Conservation (phyloP, 139 green algal genomes). For the Chlamydomonas sphaeroides region DNA sequence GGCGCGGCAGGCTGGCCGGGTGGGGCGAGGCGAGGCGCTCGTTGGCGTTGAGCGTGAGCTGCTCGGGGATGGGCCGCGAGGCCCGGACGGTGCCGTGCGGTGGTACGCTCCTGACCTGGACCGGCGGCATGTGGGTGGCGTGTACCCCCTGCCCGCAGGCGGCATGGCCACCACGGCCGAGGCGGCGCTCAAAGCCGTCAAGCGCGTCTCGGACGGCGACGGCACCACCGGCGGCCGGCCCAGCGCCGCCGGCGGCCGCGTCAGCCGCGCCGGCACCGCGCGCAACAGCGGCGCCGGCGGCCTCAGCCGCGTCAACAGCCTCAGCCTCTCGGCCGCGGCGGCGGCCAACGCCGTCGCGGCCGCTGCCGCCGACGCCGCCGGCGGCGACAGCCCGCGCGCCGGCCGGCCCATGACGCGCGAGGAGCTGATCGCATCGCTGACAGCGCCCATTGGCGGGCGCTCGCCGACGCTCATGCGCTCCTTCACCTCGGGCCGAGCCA, state of each 20-base stretch:
- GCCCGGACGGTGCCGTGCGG: no score
- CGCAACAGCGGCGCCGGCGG: slow-evolving; percentile 29
- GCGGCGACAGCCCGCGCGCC: neutral
- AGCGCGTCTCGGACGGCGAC: slow-evolving; percentile 32
- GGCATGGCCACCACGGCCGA: slow-evolving; percentile 18
- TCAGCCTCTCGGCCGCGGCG: neutral
- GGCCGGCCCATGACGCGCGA: slow-evolving; percentile 13
- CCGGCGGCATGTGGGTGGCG: no score
- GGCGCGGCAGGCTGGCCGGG: no score
- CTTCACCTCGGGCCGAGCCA: slow-evolving; percentile 26
- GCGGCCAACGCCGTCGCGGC: neutral
- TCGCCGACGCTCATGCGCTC: neutral
- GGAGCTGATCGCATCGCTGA: slow-evolving; percentile 20
- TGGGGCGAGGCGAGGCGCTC: no score
- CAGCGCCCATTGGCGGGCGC: neutral
- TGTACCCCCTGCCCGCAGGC: no score
- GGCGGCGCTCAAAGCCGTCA: neutral
- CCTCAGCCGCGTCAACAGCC: slow-evolving; percentile 11
- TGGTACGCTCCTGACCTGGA: no score
- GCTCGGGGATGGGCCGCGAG: no score
- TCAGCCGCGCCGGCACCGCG: slow-evolving; percentile 14
- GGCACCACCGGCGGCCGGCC: slow-evolving; percentile 36
- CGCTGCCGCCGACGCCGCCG: no score
- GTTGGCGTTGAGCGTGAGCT: no score
- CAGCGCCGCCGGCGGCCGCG: slow-evolving; percentile 2